A percentile compares a stretch with the other conserved stretches of the same genome.
phyloP scores from a whole-genome alignment of 2,329 filamentous ascomycete species.

The Fusarium pseudograminearum region DNA sequence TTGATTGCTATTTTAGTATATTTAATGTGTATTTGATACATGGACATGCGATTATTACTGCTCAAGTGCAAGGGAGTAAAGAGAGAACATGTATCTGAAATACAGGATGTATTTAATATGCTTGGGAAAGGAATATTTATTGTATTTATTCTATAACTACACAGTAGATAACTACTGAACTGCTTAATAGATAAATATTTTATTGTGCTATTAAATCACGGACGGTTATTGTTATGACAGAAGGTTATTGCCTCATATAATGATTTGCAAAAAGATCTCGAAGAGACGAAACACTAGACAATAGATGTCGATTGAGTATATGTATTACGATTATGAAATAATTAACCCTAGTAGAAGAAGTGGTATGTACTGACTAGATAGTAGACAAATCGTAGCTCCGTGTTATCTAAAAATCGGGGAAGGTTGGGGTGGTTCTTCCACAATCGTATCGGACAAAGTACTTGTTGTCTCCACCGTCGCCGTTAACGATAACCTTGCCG shows the following conservation, averaged over 20 bases:
- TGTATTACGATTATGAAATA: neutral
- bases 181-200: no score
- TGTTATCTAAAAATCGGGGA: neutral
- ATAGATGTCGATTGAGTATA: no score
- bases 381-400: neutral
- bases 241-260: no score
- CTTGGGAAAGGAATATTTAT: no score
- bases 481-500: constrained; percentile 8
- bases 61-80: accelerated
- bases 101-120: no score
- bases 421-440: neutral
- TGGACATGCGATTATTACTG: neutral
- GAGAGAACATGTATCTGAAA: no score
- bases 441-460: constrained; percentile 15
- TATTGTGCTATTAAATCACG: no score
- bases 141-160: no score
- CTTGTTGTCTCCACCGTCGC: constrained; percentile 5
- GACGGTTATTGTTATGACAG: no score
- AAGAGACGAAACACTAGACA: no score
- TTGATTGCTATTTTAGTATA: neutral
- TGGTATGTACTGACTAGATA: neutral
- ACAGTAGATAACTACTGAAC: no score
- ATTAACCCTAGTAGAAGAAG: neutral
- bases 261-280: no score
- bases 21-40: neutral